Evolutionary conservation across 2,329 filamentous ascomycete genomes (phyloP), one percentile per base, ranked within the genome.

Genomic region (Aspergillus caelatus): DNA sequence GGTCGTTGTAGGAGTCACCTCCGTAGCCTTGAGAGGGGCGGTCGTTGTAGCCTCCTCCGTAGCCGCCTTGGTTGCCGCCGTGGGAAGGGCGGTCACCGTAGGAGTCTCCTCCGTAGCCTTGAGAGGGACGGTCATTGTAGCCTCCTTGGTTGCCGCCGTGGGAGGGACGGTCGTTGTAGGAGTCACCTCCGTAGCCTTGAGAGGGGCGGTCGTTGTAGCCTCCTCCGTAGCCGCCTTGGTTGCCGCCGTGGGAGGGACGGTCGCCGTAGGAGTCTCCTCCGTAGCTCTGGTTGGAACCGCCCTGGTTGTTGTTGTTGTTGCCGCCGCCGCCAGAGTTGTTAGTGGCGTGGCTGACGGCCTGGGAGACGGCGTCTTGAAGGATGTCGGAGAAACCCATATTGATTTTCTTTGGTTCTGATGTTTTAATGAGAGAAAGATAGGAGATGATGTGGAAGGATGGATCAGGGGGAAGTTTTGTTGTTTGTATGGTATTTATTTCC

Each of bases 311-410:
- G 52, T 52, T 48, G 45, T 62, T 46, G 57, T 59, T 32, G 53
- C 41, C 36, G 28, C 43, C 14, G 39, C 43, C 14, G 39, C 53
- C 39, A 16, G 34, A 36, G 23, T 39, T 46, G 59, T 54, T 45
- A 32, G 16, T 19, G 54, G 34, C 54, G 12, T 54, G 46, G 26
- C 41, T 41, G 28, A 43, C 26, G 34, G 48, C 46, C 41, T 60
- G 32, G 41, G 59, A 45, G 56, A 67, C 46, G 55, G 65, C 62
- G 50, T 62, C 34, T 59, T 70, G 62, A 46, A 70, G 58, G n/a
- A 70, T 43, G 58, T 68, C 59, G 53, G 61, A 60, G 64, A 70
- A 61, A 50, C 69, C 72, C 72, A 74, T 74, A 36, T 58, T 71
- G 63, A 10, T 57, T 16, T 50, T 56, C 30, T 39, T 11, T 5